A percentile compares a stretch with the other conserved stretches of the same genome.
Conservation (phyloP, 1,284 basidiomycete species). For the Leccinum insigne region DNA sequence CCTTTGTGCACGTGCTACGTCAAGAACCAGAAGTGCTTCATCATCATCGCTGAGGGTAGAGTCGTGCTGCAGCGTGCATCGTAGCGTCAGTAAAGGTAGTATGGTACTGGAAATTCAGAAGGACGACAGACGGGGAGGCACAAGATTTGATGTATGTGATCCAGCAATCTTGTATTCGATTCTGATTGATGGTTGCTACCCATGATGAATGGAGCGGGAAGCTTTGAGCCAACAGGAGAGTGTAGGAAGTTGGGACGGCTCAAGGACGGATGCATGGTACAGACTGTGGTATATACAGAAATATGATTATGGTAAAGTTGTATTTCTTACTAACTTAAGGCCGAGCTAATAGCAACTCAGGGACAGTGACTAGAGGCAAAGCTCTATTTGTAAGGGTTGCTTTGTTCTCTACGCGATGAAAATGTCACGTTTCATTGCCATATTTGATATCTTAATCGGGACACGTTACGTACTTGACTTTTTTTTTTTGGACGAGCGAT, state of each 20-base stretch:
- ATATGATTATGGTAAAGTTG: too few species aligned
- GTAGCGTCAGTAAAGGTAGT: not conserved
- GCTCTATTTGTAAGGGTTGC: too few species aligned
- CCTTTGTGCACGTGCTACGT: not conserved
- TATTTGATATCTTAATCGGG: too few species aligned
- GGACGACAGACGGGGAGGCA: not conserved
- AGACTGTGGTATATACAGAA: too few species aligned
- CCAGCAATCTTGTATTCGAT: not conserved
- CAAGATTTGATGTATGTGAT: not conserved
- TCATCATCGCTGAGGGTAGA: not conserved
- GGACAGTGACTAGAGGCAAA: too few species aligned
- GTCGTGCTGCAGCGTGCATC: not conserved
- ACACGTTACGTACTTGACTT: too few species aligned
- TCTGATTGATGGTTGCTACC: not conserved
- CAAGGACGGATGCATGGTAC: not conserved
- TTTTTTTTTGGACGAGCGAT: too few species aligned
- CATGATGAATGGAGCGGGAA: not conserved
- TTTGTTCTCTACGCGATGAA: too few species aligned
- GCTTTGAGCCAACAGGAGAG: not conserved
- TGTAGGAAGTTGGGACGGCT: not conserved
- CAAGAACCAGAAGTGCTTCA: not conserved
- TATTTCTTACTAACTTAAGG: too few species aligned
- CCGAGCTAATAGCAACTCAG: too few species aligned
- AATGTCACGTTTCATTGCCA: too few species aligned
- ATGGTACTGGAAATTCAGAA: not conserved